Base-by-base conservation (phyloP, 768 basidiomycete species). In the Termitomyces eurrhizus region DNA sequence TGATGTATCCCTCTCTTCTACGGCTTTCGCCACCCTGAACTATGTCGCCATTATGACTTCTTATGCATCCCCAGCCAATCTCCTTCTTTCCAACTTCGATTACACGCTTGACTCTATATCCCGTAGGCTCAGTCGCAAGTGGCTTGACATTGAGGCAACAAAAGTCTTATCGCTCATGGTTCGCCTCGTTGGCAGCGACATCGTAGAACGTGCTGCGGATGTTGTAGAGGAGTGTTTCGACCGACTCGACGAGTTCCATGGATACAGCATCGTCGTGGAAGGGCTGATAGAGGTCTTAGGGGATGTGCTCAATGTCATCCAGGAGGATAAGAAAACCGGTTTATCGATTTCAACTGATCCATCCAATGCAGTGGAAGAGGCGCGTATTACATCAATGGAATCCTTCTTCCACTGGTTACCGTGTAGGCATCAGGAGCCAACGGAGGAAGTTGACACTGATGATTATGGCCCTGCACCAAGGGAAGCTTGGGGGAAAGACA, bases 191-290 rank as follows among this genome's bases (percentile, higher is more conserved):
- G 96, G 97, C 0, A 79, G 80, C 33, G 89, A 91, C 57, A 86
- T 98, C 36, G 92, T 98, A 0, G 87, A 91, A 50, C 87, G 87
- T 65, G 95, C 97, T 8, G 87, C 89, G 14, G 97, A 98, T 71
- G 87, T 98, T 11, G 94, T 98, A 9, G 96, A 97, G 72, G 95
- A 97, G 72, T 95, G 96, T 62, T 98, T 98, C 66, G 96, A 98
- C 72, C 86, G 95, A 33, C 78, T 98, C 21, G 97, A 98, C 67
- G 94, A 97, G 64, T 98, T 85, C 70, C 96, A 98, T 71, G 96
- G 95, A 14, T 98, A 99, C 73, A 85, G 87, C 24, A 70, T 87
- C 32, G 74, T 98, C 24, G 92, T 95, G 2, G 91, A 94, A 63
- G 91, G 93, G 0, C 78, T 99, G 3, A 78, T 98, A 29, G 92